These are phyloP conservation scores for Ophiocordyceps camponoti-floridani DNA, from an alignment of 2,329 filamentous ascomycete species.

Conservation along the genomic window DNA sequence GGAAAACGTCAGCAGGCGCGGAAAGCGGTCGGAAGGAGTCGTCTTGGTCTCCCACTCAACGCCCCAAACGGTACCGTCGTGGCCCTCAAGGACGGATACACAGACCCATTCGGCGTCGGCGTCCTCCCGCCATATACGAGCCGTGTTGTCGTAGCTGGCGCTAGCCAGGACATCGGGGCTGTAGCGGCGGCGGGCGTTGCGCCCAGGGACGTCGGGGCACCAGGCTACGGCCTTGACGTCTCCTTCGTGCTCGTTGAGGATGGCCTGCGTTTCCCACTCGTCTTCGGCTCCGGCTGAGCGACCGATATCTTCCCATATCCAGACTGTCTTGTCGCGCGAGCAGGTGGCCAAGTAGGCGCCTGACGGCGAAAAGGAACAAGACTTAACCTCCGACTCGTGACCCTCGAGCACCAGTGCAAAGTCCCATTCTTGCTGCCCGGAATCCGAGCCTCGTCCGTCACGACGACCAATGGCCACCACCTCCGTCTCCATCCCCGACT, in stretches of 20 bases:
- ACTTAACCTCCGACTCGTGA: constrained; percentile 86
- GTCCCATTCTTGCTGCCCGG: constrained; percentile 54
- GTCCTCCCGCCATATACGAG: constrained; percentile 79
- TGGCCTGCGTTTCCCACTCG: constrained; percentile 92
- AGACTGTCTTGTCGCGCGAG: constrained; percentile 81
- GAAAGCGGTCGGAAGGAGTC: constrained; percentile 21
- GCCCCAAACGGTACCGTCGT: constrained; percentile 79
- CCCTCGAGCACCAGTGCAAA: constrained; percentile 86
- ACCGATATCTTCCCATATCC: constrained; percentile 93
- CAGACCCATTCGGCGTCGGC: constrained; percentile 83
- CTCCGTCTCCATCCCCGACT: neutral
- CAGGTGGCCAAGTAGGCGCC: constrained; percentile 77
- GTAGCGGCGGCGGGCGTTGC: constrained; percentile 27
- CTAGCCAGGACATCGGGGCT: constrained; percentile 62
- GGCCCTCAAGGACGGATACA: constrained; percentile 63
- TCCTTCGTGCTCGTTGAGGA: constrained; percentile 83
- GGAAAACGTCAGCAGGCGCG: constrained; percentile 63
- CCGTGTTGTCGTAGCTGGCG: constrained; percentile 86
- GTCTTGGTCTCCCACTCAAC: constrained; percentile 48
- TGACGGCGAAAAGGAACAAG: constrained; percentile 53
- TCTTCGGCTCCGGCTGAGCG: constrained; percentile 57
- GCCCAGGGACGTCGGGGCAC: constrained; percentile 52
- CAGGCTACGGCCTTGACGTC: constrained; percentile 91
- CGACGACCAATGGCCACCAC: constrained; percentile 1
- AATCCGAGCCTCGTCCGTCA: constrained; percentile 22